A percentile compares a stretch with the other conserved stretches of the same genome.
Conservation (phyloP, 768 basidiomycete genomes). For the Clitopilus passeckerianus region DNA sequence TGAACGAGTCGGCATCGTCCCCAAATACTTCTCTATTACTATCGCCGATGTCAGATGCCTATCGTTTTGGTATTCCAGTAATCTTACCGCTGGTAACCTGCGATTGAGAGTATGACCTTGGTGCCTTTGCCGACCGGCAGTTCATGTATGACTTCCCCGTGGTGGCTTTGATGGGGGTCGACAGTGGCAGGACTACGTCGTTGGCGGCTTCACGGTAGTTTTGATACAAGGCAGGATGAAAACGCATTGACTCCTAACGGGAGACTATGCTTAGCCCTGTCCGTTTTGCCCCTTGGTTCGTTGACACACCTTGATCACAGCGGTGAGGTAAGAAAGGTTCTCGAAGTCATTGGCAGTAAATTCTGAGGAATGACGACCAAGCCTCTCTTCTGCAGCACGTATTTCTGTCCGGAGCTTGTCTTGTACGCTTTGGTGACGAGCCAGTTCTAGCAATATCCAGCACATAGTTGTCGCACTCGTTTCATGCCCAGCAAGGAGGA, state of each 20-base stretch:
- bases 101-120: constrained; percentile 47
- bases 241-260: constrained; percentile 44
- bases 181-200: constrained; percentile 59
- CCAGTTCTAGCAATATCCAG: constrained; percentile 63
- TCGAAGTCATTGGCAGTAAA: constrained; percentile 45
- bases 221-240: constrained; percentile 49
- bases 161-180: constrained; percentile 41
- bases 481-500: constrained; percentile 51
- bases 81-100: constrained; percentile 48
- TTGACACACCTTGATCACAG: constrained; percentile 38
- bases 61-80: not conserved
- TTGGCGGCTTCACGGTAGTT: constrained; percentile 43
- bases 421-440: constrained; percentile 54
- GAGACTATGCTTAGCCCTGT: not conserved
- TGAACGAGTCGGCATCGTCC: constrained; percentile 47
- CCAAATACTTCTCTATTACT: constrained; percentile 51
- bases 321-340: constrained; percentile 41
- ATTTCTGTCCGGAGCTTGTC: constrained; percentile 58
- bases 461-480: constrained; percentile 54
- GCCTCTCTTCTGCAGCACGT: constrained; percentile 27
- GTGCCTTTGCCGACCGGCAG: constrained; percentile 46
- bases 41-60: not conserved
- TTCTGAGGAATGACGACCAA: constrained; percentile 31
- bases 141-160: constrained; percentile 38
- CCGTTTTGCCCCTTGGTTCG: not conserved